Base-by-base conservation (phyloP, 345 rosid species). In the Erucastrum elatum region DNA sequence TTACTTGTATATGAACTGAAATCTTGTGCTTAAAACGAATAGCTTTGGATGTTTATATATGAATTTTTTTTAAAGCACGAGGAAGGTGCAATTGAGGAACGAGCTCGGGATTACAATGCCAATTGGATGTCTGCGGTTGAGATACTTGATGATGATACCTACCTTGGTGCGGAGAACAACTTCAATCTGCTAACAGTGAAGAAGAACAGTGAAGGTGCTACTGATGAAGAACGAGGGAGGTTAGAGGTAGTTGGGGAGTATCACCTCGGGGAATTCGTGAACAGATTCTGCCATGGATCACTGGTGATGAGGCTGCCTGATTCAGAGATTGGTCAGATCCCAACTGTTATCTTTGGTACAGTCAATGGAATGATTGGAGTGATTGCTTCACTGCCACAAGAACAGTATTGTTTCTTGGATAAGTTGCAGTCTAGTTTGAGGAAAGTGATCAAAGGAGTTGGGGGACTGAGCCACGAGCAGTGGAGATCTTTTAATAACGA, bases 61-160 rank as follows among this genome's bases (percentile, higher is more conserved):
- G 33, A 25, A 5, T 8, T 39, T 59, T 21, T 35, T 34, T 72
- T 71, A 66, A 83, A 94, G 98, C 97, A 93, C 27, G 97, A 93
- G 78, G 95, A 93, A 84, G 98, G 99, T 58, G 98, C 94, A 4
- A 91, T 96, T 0, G 97, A 96, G 85, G 97, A 93, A 86, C 84
- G 92, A 21, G 99, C 98, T 39, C 93, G 94, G 46, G 98, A 96
- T 74, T 90, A 96, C 74, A 96, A 90, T 85, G 98, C 98, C 9
- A 90, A 89, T 17, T 91, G 97, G 99, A 93, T 93, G 99, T 87
- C 98, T 33, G 98, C 95, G 1, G 97, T 96, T 79, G 98, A 93
- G 87, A 96, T 93, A 79, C 94, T 96, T 0, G 98, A 96, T 62
- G 96, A 91, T 26, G 99, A 96, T 75, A 84, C 87, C 4, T 96